Conservation (phyloP, 352 stramenopile genomes). For the Blastocystis sp. region DNA sequence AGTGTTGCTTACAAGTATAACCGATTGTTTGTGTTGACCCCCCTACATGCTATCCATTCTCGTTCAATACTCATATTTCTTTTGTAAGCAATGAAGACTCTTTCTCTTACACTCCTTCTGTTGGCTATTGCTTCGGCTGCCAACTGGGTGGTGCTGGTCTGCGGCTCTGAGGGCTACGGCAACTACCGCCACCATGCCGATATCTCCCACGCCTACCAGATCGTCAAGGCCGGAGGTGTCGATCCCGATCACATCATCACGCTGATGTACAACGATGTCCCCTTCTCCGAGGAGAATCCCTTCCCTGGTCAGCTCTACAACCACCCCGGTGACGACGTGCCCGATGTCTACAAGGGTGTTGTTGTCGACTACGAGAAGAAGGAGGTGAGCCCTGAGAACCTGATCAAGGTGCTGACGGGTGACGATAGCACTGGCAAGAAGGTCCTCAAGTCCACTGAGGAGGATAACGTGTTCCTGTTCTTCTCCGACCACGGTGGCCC, state of each 20-base stretch:
- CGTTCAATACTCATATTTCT: too few relatives aligned
- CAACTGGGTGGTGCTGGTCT: constrained; percentile 42
- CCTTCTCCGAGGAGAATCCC: constrained; percentile 1
- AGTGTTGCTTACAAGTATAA: too few relatives aligned
- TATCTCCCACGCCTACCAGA: constrained; percentile 44
- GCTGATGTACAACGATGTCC: constrained; percentile 30
- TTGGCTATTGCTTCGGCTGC: constrained; percentile 24
- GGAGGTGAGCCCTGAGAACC: constrained; percentile 3
- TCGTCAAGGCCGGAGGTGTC: constrained; percentile 15
- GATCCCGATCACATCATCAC: constrained; percentile 60
- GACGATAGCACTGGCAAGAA: constrained; percentile 33
- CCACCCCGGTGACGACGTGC: constrained; percentile 45
- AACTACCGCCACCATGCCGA: constrained; percentile 56
- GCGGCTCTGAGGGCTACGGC: not conserved
- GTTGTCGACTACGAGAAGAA: constrained; percentile 72
- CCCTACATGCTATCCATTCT: too few relatives aligned
- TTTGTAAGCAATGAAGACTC: too few relatives aligned
- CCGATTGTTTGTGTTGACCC: too few relatives aligned
- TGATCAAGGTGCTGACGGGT: not conserved
- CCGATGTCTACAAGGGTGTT: constrained; percentile 40
- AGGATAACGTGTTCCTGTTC: constrained; percentile 62
- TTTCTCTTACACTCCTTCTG: constrained; percentile 43
- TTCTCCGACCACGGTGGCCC: constrained; percentile 55
- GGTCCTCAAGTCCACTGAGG: constrained; percentile 47
- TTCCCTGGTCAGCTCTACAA: constrained; percentile 64